Conservation (phyloP, 768 basidiomycete genomes). For the Boletus sensibilis region DNA sequence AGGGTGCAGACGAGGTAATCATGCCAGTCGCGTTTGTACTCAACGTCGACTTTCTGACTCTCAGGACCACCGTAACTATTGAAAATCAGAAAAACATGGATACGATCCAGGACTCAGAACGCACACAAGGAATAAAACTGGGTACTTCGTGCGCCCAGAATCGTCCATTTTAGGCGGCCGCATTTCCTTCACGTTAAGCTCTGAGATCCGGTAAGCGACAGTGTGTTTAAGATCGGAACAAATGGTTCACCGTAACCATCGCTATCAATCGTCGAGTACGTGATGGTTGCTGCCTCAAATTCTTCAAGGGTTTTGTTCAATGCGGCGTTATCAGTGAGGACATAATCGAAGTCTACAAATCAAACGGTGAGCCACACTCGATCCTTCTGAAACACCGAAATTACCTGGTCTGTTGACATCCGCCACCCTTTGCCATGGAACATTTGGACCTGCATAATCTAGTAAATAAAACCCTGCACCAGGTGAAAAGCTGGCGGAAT, state of each 20-base stretch:
- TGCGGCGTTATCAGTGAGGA: constrained; percentile 67
- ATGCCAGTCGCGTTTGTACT: constrained; percentile 79
- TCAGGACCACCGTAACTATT: constrained; percentile 86
- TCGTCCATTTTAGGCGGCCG: constrained; percentile 92
- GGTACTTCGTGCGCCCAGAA: constrained; percentile 93
- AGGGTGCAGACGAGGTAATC: constrained; percentile 79
- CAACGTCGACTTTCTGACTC: constrained; percentile 73
- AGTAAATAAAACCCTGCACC: constrained; percentile 81
- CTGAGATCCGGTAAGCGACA: constrained; percentile 41
- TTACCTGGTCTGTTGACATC: constrained; percentile 48
- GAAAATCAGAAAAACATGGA: constrained; percentile 7
- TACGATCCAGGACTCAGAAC: background rate
- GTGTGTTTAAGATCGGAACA: constrained; percentile 14
- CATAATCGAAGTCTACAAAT: constrained; percentile 55
- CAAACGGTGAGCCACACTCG: background rate
- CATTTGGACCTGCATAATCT: constrained; percentile 73
- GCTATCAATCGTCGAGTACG: constrained; percentile 68
- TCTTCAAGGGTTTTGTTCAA: constrained; percentile 62
- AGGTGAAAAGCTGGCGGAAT: constrained; percentile 77
- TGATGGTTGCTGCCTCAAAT: constrained; percentile 71
- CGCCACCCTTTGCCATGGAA: constrained; percentile 86
- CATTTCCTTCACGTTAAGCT: constrained; percentile 88
- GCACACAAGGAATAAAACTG: constrained; percentile 87
- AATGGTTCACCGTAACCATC: constrained; percentile 70
- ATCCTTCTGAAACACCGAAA: constrained; percentile 15